Evolutionary conservation across 306 rosid genomes (phyloP).

Genomic region (Dalbergia cochinchinensis): DNA sequence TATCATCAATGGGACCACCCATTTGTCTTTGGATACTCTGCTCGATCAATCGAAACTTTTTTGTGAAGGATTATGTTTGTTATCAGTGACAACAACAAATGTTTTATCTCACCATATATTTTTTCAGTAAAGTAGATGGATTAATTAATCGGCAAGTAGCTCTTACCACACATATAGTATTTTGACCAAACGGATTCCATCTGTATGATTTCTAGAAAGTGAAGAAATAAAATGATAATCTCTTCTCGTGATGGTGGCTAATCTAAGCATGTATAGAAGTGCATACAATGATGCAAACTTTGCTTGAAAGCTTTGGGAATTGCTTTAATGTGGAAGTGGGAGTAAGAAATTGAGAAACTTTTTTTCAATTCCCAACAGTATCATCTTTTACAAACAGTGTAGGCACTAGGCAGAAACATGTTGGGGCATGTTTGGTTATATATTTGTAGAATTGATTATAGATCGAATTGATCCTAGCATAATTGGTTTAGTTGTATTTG

Average conservation of each 20-base stretch:
- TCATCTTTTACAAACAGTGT: constrained; percentile 36
- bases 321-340: constrained; percentile 26
- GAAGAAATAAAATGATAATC: neutral
- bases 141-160: neutral
- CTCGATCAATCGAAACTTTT: neutral
- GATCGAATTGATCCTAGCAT: too few relatives aligned
- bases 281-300: constrained; percentile 61
- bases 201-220: neutral
- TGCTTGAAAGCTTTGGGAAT: constrained; percentile 62
- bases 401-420: constrained; percentile 4
- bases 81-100: neutral
- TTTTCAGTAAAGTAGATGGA: neutral
- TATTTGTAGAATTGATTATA: too few relatives aligned
- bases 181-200: neutral
- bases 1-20: constrained; percentile 35
- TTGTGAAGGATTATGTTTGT: neutral
- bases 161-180: neutral
- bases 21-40: constrained; percentile 23
- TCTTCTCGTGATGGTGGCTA: constrained; percentile 4
- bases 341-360: constrained; percentile 20
- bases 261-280: neutral
- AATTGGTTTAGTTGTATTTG: too few relatives aligned
- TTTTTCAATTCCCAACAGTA: constrained; percentile 41
- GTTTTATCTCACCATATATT: neutral
- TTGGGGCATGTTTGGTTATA: too few relatives aligned